These are phyloP conservation scores for Russula sp. DNA, from an alignment of 768 basidiomycete genomes.

Conservation along the genomic window DNA sequence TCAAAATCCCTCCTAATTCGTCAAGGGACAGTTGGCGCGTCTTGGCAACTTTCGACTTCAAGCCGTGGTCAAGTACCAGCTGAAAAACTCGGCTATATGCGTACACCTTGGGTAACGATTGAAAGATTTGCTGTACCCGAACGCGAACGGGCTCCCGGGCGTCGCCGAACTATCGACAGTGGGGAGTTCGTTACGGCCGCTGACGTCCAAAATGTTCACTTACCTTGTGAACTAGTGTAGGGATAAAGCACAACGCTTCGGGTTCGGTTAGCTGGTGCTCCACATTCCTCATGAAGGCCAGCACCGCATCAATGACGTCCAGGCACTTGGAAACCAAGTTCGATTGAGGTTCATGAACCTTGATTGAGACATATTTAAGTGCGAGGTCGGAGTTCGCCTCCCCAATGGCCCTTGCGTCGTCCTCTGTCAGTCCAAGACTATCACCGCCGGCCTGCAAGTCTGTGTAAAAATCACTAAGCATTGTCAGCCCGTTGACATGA, in stretches of 20 bases:
- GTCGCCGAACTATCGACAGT: slow-evolving; percentile 73
- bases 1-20: slow-evolving; percentile 70
- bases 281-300: slow-evolving; percentile 65
- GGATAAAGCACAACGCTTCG: slow-evolving; percentile 84
- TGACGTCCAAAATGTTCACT: slow-evolving; percentile 29
- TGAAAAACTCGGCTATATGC: slow-evolving; percentile 91
- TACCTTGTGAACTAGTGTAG: slow-evolving; percentile 87
- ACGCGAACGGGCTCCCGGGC: slow-evolving; percentile 73
- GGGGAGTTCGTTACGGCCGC: not conserved
- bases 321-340: slow-evolving; percentile 84
- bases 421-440: slow-evolving; percentile 38
- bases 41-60: slow-evolving; percentile 87
- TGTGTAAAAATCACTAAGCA: slow-evolving; percentile 70
- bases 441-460: slow-evolving; percentile 52
- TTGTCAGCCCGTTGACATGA: slow-evolving; percentile 69
- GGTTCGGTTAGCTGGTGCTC: slow-evolving; percentile 78
- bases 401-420: slow-evolving; percentile 55
- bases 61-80: slow-evolving; percentile 78
- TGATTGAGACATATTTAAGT: slow-evolving; percentile 90
- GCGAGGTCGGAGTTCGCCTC: slow-evolving; percentile 87
- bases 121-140: slow-evolving; percentile 80
- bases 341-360: slow-evolving; percentile 85
- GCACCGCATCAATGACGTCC: slow-evolving; percentile 74
- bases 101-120: slow-evolving; percentile 81
- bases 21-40: slow-evolving; percentile 84